Evolutionary conservation across 371 early-diverging fungal species (phyloP).

Genomic region (Blastocladiella emersonii): DNA sequence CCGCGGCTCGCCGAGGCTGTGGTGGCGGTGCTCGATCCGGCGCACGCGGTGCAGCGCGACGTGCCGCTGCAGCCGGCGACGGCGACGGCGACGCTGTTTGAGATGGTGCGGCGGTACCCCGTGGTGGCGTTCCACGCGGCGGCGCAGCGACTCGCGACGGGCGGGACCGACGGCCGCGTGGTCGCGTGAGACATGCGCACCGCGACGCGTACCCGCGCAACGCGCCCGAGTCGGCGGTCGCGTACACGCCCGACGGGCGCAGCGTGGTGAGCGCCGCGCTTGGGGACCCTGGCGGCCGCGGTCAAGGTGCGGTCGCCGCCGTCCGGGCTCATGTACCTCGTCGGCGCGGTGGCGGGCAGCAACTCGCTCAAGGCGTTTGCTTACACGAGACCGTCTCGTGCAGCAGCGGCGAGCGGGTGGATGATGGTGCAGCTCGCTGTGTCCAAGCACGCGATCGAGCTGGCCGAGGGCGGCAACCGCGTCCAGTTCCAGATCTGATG

Average conservation of each 20-base stretch:
- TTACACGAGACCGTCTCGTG: neutral
- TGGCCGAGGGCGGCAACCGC: too few species aligned
- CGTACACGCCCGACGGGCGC: constrained; percentile 68
- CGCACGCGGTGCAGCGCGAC: constrained; percentile 56
- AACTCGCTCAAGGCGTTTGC: neutral
- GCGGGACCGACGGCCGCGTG: constrained; percentile 60
- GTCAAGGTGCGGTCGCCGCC: neutral
- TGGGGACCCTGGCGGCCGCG: neutral
- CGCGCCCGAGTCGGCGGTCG: constrained; percentile 46
- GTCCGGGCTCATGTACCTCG: neutral
- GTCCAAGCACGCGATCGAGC: too few species aligned
- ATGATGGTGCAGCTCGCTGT: too few species aligned
- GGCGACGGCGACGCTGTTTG: constrained; percentile 52
- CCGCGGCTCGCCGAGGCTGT: constrained; percentile 58
- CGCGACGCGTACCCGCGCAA: constrained; percentile 58
- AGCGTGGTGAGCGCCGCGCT: constrained; percentile 55
- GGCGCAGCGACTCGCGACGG: constrained; percentile 62
- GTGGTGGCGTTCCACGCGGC: constrained; percentile 58
- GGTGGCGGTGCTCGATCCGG: constrained; percentile 73
- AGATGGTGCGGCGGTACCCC: constrained; percentile 61
- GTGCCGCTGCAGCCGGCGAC: constrained; percentile 51
- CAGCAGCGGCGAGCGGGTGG: too few species aligned
- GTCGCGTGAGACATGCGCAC: constrained; percentile 73
- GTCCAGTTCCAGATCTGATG: too few species aligned
- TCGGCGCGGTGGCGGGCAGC: neutral